phyloP scores from a whole-genome alignment of 805 yeast species.

The Candida tammaniensis region DNA sequence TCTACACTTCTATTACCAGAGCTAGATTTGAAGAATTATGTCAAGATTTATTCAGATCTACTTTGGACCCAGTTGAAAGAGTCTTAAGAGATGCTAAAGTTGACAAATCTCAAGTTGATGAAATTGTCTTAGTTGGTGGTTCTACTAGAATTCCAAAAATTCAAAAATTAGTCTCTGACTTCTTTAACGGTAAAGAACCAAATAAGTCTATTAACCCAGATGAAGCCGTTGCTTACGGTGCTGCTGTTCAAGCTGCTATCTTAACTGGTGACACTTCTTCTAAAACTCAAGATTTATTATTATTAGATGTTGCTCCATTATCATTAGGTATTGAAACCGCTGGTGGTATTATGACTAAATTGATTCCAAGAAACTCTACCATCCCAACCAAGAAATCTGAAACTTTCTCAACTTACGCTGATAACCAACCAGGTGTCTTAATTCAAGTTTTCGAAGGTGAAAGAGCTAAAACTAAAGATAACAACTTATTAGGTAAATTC shows the following conservation, averaged over 20 bases:
- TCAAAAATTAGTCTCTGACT: constrained; percentile 92
- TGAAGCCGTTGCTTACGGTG: constrained; percentile 99
- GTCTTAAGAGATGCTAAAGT: constrained; percentile 87
- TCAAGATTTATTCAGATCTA: constrained; percentile 90
- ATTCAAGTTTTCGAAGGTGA: constrained; percentile 98
- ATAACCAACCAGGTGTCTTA: constrained; percentile 98
- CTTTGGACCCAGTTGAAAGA: constrained; percentile 92
- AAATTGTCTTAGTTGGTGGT: constrained; percentile 95
- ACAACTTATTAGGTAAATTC: constrained; percentile 95
- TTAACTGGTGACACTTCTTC: constrained; percentile 94
- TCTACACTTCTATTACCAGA: constrained; percentile 94
- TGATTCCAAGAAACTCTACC: constrained; percentile 97
- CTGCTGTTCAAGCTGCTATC: constrained; percentile 97
- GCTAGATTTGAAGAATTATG: constrained; percentile 97
- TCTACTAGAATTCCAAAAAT: constrained; percentile 98
- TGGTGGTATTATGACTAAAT: constrained; percentile 98
- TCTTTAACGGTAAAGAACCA: constrained; percentile 97
- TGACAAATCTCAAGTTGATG: constrained; percentile 86
- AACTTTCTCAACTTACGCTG: constrained; percentile 94
- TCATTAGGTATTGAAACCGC: constrained; percentile 98
- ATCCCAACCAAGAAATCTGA: constrained; percentile 98
- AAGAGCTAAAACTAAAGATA: constrained; percentile 93
- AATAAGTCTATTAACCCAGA: constrained; percentile 96
- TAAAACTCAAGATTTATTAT: constrained; percentile 91
- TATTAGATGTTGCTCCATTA: constrained; percentile 96